phyloP scores from a whole-genome alignment of 306 rosid genomes.

The Pachyrhizus erosus region DNA sequence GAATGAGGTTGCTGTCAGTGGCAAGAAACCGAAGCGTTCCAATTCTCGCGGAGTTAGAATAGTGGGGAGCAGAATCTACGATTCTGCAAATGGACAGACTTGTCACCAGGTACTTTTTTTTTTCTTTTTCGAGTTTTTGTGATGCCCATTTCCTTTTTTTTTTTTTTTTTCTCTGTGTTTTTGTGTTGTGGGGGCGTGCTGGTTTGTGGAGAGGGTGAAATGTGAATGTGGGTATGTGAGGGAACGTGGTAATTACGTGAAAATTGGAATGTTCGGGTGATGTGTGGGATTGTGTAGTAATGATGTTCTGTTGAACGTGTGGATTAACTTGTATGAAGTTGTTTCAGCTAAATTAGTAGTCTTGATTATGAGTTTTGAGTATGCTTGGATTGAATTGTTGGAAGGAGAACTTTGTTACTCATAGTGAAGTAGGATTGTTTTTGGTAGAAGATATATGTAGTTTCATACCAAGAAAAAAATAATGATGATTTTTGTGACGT shows the following conservation, averaged over 20 bases:
- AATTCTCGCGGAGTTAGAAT: slow-evolving; percentile 54
- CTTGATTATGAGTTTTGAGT: background rate
- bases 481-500: background rate
- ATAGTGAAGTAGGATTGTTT: background rate
- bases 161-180: background rate
- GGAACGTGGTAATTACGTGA: background rate
- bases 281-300: background rate
- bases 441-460: background rate
- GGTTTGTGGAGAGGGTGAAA: background rate
- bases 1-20: background rate
- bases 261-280: background rate
- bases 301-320: background rate
- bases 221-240: background rate
- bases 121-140: background rate
- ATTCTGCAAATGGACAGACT: slow-evolving; percentile 58
- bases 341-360: background rate
- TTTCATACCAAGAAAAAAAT: background rate
- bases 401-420: background rate
- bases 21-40: slow-evolving; percentile 37
- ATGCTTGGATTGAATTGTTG: background rate
- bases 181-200: background rate
- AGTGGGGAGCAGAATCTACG: slow-evolving; percentile 58
- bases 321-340: background rate
- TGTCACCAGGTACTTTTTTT: slow-evolving; percentile 69
- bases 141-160: background rate